These are phyloP conservation scores for Calophaca sinica DNA, from an alignment of 306 rosid genomes.

Conservation along the genomic window DNA sequence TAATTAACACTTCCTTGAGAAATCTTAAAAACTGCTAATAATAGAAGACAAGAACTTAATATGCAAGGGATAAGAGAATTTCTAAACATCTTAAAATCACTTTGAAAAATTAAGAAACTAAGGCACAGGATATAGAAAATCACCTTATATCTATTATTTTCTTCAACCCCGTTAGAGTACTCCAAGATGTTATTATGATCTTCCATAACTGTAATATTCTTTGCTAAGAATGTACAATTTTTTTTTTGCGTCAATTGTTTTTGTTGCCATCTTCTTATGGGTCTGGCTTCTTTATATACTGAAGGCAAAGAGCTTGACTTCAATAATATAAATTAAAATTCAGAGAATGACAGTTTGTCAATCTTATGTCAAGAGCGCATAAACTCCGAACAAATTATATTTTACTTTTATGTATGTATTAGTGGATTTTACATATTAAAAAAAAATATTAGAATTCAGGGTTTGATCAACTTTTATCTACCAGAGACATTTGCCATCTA, in stretches of 20 bases:
- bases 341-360: conserved; percentile 28
- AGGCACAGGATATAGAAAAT: neutral
- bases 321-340: conserved; percentile 19
- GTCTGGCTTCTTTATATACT: conserved; percentile 40
- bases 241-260: conserved; percentile 39
- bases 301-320: conserved; percentile 45
- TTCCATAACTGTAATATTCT: conserved; percentile 32
- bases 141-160: conserved; percentile 48
- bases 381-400: neutral
- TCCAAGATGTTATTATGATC: conserved; percentile 31
- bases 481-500: too few relatives aligned
- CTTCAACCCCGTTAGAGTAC: conserved; percentile 34
- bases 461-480: neutral
- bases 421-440: neutral
- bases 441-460: neutral
- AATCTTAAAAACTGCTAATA: neutral
- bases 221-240: neutral
- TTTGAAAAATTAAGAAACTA: neutral
- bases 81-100: neutral
- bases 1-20: neutral
- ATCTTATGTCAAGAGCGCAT: conserved; percentile 38
- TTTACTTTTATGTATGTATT: neutral
- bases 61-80: neutral
- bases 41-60: neutral
- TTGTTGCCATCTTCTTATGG: conserved; percentile 16